A percentile compares a stretch with the other conserved stretches of the same genome.
These are phyloP conservation scores for Leccinum subfulvum DNA, from an alignment of 1,284 basidiomycete species.

Conservation along the genomic window DNA sequence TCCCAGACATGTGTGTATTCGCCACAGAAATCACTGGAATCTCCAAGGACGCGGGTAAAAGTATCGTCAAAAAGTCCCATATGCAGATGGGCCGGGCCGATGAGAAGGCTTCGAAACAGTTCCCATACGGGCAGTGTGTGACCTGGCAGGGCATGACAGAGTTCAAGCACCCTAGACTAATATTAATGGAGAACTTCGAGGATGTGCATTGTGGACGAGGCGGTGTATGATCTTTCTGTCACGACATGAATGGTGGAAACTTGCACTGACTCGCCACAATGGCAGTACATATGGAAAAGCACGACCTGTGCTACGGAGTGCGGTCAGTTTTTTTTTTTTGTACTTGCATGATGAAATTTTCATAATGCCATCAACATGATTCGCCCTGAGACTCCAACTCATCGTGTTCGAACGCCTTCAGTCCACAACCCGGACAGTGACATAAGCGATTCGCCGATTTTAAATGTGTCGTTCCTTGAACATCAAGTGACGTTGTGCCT, in stretches of 20 bases:
- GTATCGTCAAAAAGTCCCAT: background rate
- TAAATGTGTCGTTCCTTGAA: background rate
- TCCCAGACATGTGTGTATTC: background rate
- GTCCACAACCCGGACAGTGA: background rate
- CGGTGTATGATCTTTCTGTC: slow-evolving; percentile 1
- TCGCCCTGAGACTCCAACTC: background rate
- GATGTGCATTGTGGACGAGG: background rate
- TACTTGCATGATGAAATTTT: too few relatives aligned
- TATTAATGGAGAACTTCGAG: too few relatives aligned
- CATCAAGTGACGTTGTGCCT: background rate
- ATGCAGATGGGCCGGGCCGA: background rate
- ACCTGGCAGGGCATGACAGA: background rate
- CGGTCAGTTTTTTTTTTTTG: too few relatives aligned
- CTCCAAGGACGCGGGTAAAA: background rate
- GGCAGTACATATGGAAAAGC: too few relatives aligned
- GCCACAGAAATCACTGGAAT: background rate
- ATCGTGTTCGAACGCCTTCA: background rate
- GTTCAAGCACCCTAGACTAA: background rate
- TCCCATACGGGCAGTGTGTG: background rate
- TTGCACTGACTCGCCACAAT: background rate
- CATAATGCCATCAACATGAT: too few relatives aligned
- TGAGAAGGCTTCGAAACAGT: background rate
- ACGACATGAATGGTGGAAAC: background rate
- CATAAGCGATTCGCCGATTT: background rate
- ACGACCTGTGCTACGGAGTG: too few relatives aligned